Base-by-base conservation (phyloP, 257 asterid species). In the Fraxinus quadrangulata region DNA sequence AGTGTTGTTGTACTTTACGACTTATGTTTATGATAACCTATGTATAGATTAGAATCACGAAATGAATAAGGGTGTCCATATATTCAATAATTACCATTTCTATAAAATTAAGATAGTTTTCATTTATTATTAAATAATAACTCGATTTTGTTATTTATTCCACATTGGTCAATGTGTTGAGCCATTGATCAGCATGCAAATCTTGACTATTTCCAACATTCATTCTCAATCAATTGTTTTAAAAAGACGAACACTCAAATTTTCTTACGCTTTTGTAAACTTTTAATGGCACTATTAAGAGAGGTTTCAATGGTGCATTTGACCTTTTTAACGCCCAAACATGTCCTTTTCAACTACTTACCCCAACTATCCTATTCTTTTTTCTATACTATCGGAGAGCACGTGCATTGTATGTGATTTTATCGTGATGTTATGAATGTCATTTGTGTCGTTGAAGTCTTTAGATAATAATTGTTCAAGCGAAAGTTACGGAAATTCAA, bases 231-330 rank as follows among this genome's bases (percentile, higher is more conserved):
- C 51, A 21, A 26, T 30, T 67, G 17, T 42, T 42, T 11, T 11
- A 2, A 42, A 17, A 6, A n/a, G 7, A 21, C 2, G 66, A 2
- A 9, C 11, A 5, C 23, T 51, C 6, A 5, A 16, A 17, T 6
- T 19, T 56, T 5, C 3, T 19, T 56, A 19, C 26, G 6, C 23
- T 17, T 49, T 51, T 51, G 4, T 5, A 17, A n/a, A 17, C n/a
- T 26, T 76, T 42, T 67, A 76, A 73, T 76, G 74, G 28, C 36
- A n/a, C n/a, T n/a, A n/a, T n/a, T n/a, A n/a, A n/a, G n/a, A 65
- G 28, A 10, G 7, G 36, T 40, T 5, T 71, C 54, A 33, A 63
- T 75, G 81, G 49, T 67, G 63, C 70, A 67, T 56, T 73, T 71
- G n/a, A n/a, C n/a, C 70, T 63, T 76, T 36, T 34, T n/a, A 16